Conservation (phyloP, 768 basidiomycete genomes). For the Suillus fuscotomentosus region DNA sequence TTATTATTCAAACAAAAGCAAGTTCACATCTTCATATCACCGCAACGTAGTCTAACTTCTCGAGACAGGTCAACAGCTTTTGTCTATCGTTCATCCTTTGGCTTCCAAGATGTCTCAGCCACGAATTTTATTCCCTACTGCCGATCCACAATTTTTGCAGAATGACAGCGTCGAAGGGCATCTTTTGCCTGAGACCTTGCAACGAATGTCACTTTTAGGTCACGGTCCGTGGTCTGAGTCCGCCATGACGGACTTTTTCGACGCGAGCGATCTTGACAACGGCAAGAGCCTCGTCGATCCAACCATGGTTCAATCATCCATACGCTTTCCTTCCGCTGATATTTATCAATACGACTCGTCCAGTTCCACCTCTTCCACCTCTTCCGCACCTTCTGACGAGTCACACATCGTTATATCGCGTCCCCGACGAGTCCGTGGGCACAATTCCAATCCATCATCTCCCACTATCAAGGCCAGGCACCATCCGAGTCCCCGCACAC, state of each 20-base stretch:
- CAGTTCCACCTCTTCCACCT: constrained; percentile 36
- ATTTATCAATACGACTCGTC: constrained; percentile 25
- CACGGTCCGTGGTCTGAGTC: constrained; percentile 14
- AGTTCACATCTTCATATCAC: neutral
- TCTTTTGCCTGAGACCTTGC: constrained; percentile 64
- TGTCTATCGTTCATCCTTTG: constrained; percentile 10
- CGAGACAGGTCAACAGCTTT: neutral
- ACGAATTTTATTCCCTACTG: constrained; percentile 25
- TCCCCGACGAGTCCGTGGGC: constrained; percentile 35
- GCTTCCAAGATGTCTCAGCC: constrained; percentile 23
- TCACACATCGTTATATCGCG: constrained; percentile 33
- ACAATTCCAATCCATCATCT: constrained; percentile 36
- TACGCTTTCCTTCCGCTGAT: neutral
- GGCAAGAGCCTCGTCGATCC: constrained; percentile 5
- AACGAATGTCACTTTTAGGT: constrained; percentile 34
- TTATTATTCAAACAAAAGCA: neutral
- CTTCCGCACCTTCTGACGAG: constrained; percentile 37
- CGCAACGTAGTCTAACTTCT: neutral
- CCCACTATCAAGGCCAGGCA: constrained; percentile 30
- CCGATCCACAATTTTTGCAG: constrained; percentile 26
- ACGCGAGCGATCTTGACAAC: constrained; percentile 1
- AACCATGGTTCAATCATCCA: constrained; percentile 4
- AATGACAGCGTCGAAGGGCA: constrained; percentile 54
- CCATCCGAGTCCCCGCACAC: constrained; percentile 6
- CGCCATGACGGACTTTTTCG: constrained; percentile 7